Conservation (phyloP, 495 filamentous ascomycete genomes). For the Penicillium antarcticum region DNA sequence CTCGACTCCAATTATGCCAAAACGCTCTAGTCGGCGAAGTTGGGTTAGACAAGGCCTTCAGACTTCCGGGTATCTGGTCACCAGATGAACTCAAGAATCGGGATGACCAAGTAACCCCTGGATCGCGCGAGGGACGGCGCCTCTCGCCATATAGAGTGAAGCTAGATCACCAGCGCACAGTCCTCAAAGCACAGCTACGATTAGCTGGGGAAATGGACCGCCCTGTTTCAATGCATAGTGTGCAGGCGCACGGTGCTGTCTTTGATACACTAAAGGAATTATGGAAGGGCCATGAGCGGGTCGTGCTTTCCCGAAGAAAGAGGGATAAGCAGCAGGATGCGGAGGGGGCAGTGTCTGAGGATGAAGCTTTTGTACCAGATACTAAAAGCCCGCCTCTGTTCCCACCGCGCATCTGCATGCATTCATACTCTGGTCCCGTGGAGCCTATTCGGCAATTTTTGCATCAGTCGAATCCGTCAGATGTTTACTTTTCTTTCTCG, state of each 20-base stretch:
- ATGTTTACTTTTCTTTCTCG: conserved; percentile 88
- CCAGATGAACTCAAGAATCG: conserved; percentile 47
- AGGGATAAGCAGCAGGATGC: conserved; percentile 40
- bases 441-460: conserved; percentile 77
- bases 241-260: conserved; percentile 81
- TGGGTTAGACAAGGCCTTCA: conserved; percentile 81
- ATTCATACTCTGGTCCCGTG: conserved; percentile 84
- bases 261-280: conserved; percentile 70
- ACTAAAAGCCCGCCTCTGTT: conserved; percentile 55
- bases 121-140: conserved; percentile 73
- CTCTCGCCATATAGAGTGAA: conserved; percentile 74
- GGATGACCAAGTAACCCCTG: conserved; percentile 64
- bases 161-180: conserved; percentile 69
- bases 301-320: conserved; percentile 62
- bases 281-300: conserved; percentile 81
- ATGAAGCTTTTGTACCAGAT: conserved; percentile 30
- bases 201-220: conserved; percentile 80
- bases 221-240: conserved; percentile 85
- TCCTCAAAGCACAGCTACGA: conserved; percentile 78
- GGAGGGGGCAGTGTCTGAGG: conserved; percentile 29
- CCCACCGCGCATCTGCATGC: conserved; percentile 88
- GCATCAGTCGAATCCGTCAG: conserved; percentile 66
- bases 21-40: conserved; percentile 81
- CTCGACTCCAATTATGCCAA: conserved; percentile 60
- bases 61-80: conserved; percentile 67